phyloP scores from a whole-genome alignment of 1,139 yeast species.

The Blastobotrys illinoisensis region DNA sequence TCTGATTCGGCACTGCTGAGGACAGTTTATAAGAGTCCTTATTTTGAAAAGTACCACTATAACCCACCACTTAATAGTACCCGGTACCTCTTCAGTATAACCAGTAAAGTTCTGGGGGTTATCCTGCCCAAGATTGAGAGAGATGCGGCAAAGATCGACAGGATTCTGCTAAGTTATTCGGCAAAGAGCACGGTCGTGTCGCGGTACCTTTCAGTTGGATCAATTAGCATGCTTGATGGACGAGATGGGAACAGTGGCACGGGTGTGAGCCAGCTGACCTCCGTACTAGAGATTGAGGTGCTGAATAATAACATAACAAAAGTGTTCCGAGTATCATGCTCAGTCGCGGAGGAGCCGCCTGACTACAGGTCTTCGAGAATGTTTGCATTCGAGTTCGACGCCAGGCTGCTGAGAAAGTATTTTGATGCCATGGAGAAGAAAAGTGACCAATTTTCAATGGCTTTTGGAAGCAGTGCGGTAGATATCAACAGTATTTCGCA shows the following conservation, averaged over 20 bases:
- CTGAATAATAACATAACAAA: constrained; percentile 11
- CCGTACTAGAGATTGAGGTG: neutral
- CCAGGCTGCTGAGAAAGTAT: constrained; percentile 22
- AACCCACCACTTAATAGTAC: neutral
- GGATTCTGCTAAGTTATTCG: constrained; percentile 12
- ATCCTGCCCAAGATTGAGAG: constrained; percentile 21
- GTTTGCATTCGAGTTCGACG: constrained; percentile 20
- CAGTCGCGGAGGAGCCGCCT: constrained; percentile 14
- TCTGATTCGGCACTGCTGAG: neutral
- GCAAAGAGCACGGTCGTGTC: constrained; percentile 9
- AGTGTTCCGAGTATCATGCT: constrained; percentile 25
- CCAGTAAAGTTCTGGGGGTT: constrained; percentile 17
- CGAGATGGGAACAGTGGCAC: neutral
- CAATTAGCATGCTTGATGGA: constrained; percentile 2
- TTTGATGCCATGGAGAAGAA: constrained; percentile 28
- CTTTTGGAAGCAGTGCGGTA: constrained; percentile 17
- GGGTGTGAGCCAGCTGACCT: neutral
- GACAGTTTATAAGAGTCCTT: neutral
- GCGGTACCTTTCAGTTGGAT: constrained; percentile 2
- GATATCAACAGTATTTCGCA: constrained; percentile 27
- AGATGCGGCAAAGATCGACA: constrained; percentile 15
- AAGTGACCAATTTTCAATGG: constrained; percentile 29
- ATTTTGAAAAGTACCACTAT: neutral
- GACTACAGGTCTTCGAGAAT: neutral
- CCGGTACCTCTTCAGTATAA: neutral